A percentile compares a stretch with the other conserved stretches of the same genome.
Evolutionary conservation across 805 yeast species (phyloP).

Genomic region (Candida bentonensis): DNA sequence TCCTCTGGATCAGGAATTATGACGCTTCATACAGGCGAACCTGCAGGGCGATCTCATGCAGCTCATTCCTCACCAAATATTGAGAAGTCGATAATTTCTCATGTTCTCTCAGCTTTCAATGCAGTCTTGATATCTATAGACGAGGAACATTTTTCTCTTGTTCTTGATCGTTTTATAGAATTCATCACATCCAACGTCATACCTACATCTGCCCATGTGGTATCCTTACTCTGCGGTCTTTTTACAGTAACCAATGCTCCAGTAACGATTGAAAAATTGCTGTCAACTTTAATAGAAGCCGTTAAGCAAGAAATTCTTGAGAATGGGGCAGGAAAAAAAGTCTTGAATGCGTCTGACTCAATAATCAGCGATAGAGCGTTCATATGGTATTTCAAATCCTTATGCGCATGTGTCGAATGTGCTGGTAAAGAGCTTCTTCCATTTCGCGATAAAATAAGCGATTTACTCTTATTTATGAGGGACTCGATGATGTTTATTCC

Average conservation of each 20-base stretch:
- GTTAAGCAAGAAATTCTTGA: neutral
- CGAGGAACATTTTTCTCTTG: slow-evolving; percentile 13
- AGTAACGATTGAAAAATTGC: neutral
- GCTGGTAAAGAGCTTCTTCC: neutral
- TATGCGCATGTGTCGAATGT: neutral
- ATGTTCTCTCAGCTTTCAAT: neutral
- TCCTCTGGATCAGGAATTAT: slow-evolving; percentile 21
- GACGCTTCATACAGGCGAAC: slow-evolving; percentile 4
- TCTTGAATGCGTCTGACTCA: neutral
- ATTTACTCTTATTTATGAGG: neutral
- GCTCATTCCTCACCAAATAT: neutral
- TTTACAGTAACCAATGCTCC: slow-evolving; percentile 17
- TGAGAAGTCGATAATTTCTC: neutral
- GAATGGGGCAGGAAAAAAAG: neutral
- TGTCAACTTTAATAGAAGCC: neutral
- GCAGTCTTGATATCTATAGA: slow-evolving; percentile 1
- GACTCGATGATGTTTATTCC: neutral
- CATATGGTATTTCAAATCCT: neutral
- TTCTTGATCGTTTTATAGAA: slow-evolving; percentile 22
- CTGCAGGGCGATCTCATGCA: neutral
- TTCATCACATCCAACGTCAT: slow-evolving; percentile 47
- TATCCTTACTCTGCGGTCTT: slow-evolving; percentile 61
- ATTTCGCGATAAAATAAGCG: neutral
- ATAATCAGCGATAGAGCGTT: neutral
- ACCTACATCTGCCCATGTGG: slow-evolving; percentile 44